These are phyloP conservation scores for Durotheca rogersii DNA, from an alignment of 495 filamentous ascomycete species.

Conservation along the genomic window DNA sequence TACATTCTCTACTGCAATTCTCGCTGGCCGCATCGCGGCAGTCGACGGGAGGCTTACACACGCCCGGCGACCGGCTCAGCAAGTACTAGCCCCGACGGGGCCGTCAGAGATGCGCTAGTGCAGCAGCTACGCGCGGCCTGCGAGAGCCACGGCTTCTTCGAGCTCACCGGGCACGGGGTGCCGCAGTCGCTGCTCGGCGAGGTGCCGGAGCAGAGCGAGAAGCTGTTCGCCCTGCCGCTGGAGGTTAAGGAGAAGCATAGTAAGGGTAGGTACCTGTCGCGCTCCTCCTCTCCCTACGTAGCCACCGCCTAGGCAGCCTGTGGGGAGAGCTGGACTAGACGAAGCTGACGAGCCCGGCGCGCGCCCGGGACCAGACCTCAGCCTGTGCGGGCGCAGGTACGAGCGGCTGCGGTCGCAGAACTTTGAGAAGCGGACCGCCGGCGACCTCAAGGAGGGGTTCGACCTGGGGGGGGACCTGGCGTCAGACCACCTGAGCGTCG, in stretches of 20 bases:
- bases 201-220: slow-evolving; percentile 43
- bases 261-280: not conserved
- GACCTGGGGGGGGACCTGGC: slow-evolving; percentile 52
- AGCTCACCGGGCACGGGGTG: slow-evolving; percentile 48
- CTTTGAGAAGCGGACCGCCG: not conserved
- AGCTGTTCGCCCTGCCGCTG: slow-evolving; percentile 50
- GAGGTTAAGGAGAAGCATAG: slow-evolving; percentile 47
- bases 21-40: not conserved
- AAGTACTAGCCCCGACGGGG: not conserved
- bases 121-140: not conserved
- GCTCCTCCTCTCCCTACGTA: not conserved
- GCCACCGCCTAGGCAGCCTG: not conserved
- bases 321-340: not conserved
- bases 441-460: slow-evolving; percentile 31
- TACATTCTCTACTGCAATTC: not conserved
- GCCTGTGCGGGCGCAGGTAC: not conserved
- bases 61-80: not conserved
- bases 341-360: slow-evolving; percentile 52
- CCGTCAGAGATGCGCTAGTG: not conserved
- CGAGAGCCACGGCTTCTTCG: slow-evolving; percentile 42
- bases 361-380: not conserved
- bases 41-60: too few relatives aligned
- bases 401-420: not conserved
- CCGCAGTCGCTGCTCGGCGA: slow-evolving; percentile 36
- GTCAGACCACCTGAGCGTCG: slow-evolving; percentile 42